Conservation (phyloP, 495 filamentous ascomycete genomes). For the Pyrenula massariospora region DNA sequence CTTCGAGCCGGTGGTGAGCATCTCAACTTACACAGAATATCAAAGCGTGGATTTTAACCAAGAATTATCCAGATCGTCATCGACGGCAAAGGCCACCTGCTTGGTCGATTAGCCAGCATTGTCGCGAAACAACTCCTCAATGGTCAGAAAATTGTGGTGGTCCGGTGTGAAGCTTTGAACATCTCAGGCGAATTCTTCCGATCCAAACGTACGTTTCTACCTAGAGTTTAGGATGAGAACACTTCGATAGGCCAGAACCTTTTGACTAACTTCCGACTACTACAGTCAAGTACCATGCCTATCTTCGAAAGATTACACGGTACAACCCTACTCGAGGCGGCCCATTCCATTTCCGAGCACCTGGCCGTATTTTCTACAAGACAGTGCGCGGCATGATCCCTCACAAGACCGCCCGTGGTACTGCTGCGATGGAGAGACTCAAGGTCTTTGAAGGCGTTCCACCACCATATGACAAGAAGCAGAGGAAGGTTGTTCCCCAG, state of each 20-base stretch:
- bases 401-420: constrained; percentile 97
- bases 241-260: no score
- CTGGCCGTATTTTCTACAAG: constrained; percentile 99
- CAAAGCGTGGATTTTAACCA: constrained; percentile 11
- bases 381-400: constrained; percentile 99
- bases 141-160: constrained; percentile 98
- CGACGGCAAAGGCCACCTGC: constrained; percentile 99
- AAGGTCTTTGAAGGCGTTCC: constrained; percentile 99
- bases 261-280: neutral
- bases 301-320: constrained; percentile 98
- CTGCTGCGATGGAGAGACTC: constrained; percentile 90
- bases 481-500: constrained; percentile 98
- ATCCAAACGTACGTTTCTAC: constrained; percentile 79
- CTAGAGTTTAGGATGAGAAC: no score
- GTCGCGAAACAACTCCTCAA: constrained; percentile 99
- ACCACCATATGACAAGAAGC: constrained; percentile 98
- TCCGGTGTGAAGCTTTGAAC: constrained; percentile 97
- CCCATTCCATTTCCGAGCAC: constrained; percentile 99
- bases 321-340: constrained; percentile 98
- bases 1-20: constrained; percentile 89
- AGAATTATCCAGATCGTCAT: constrained; percentile 65
- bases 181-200: constrained; percentile 99
- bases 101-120: constrained; percentile 96
- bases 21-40: neutral
- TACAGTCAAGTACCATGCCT: constrained; percentile 98